Evolutionary conservation across 179 eudicot genomes (phyloP), one percentile per base, ranked within the genome.

Genomic region (Camellia oleifera): DNA sequence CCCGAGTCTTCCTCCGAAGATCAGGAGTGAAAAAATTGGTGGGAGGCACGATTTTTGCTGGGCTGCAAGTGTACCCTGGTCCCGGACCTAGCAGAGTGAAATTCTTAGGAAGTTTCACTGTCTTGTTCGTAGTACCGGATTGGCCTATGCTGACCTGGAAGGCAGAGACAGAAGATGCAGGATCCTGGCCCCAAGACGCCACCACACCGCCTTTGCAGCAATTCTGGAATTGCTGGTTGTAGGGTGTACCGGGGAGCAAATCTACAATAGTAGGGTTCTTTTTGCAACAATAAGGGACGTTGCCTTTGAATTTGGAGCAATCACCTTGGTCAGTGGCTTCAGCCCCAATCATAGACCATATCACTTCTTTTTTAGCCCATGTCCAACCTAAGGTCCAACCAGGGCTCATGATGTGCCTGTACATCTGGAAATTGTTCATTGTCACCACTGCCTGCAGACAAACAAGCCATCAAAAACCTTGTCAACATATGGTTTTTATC

Each of bases 321-420:
- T 89, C 92, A 4, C 92, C 92, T 84, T 89, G 92, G 53, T 89
- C 90, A 0, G 92, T 89, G 13, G 92, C 64, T 42, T 89, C 89
- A 12, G 88, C 85, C 4, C 92, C 92, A 2, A 84, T 84, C 92
- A 86, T 86, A 5, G 85, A 61, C 92, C 92, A 89, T 77, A 89
- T 87, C 80, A 89, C 92, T 68, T 89, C 92, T 26, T 88, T 88
- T 83, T 90, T 90, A 42, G 91, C 91, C 93, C 93, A 90, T 44
- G 89, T 81, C 93, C 93, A 90, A 3, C 91, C 87, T 44, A 90
- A 10, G n/a, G 93, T 90, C 93, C 93, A 90, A 0, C 93, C 93
- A 6, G 93, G 93, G 78, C 70, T 80, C 85, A 80, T 77, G 17
- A 90, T 84, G 87, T 87, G 91, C 40, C 93, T 86, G 85, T 83